phyloP scores from a whole-genome alignment of 2,329 filamentous ascomycete genomes.

The Alternaria angustiovoidea region DNA sequence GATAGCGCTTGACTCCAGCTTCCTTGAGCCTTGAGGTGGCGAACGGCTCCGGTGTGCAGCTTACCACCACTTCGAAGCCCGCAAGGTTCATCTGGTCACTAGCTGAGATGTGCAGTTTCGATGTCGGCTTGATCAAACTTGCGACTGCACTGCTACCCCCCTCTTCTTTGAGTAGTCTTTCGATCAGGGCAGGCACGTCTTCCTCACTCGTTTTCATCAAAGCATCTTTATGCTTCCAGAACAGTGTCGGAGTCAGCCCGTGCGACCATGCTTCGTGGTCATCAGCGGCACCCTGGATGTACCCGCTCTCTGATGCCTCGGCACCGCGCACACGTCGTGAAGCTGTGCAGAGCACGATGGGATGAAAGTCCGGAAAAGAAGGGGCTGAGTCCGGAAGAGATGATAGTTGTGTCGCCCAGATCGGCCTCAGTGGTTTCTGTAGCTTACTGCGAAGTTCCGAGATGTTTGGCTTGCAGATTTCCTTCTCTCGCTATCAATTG shows the following conservation, averaged over 20 bases:
- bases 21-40: slow-evolving; percentile 5
- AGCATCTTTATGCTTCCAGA: slow-evolving; percentile 73
- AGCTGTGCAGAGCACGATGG: slow-evolving; percentile 85
- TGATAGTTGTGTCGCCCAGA: slow-evolving; percentile 80
- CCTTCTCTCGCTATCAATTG: slow-evolving; percentile 37
- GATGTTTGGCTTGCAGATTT: slow-evolving; percentile 68
- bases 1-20: slow-evolving; percentile 53
- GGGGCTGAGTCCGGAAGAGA: slow-evolving; percentile 57
- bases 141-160: slow-evolving; percentile 26
- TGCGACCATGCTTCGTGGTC: slow-evolving; percentile 93
- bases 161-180: slow-evolving; percentile 48
- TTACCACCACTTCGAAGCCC: slow-evolving; percentile 52
- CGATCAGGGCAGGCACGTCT: slow-evolving; percentile 64
- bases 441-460: slow-evolving; percentile 63
- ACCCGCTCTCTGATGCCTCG: slow-evolving; percentile 75
- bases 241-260: slow-evolving; percentile 78
- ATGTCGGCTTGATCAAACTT: slow-evolving; percentile 55
- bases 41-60: slow-evolving; percentile 56
- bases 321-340: slow-evolving; percentile 74
- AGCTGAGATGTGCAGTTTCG: slow-evolving; percentile 51
- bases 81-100: slow-evolving; percentile 49
- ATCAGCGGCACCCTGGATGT: slow-evolving; percentile 94
- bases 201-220: slow-evolving; percentile 73
- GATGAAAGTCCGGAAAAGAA: slow-evolving; percentile 67
- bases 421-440: slow-evolving; percentile 75